phyloP scores from a whole-genome alignment of 352 stramenopile genomes.

The Pythium grandisporangium region DNA sequence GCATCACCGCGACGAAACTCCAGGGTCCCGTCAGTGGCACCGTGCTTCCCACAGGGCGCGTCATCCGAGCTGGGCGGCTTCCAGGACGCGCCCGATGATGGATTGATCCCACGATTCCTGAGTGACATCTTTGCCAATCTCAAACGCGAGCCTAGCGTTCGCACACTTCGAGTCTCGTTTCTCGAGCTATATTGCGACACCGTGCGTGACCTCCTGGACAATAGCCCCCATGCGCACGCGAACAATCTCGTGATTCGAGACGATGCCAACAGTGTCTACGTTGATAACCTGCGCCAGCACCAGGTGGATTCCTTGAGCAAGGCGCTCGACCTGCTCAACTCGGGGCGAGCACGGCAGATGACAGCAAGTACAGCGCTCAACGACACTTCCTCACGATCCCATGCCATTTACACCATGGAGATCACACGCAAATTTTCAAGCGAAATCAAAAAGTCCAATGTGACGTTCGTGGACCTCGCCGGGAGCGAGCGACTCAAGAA shows the following conservation, averaged over 20 bases:
- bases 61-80: conserved; percentile 1
- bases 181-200: conserved; percentile 94
- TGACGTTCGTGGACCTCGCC: conserved; percentile 55
- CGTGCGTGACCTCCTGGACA: conserved; percentile 84
- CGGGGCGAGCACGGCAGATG: conserved; percentile 26
- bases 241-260: conserved; percentile 24
- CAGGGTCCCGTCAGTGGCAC: conserved; percentile 8
- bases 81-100: conserved; percentile 17
- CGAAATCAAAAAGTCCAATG: conserved; percentile 38
- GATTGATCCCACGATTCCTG: conserved; percentile 41
- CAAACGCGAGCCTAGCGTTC: conserved; percentile 24
- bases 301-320: conserved; percentile 23
- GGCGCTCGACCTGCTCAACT: conserved; percentile 33
- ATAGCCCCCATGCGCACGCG: conserved; percentile 10
- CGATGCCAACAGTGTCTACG: conserved; percentile 25
- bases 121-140: conserved; percentile 32
- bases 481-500: conserved; percentile 50
- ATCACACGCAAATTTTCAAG: conserved; percentile 26
- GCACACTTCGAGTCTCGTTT: conserved; percentile 35
- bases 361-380: conserved; percentile 42
- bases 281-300: conserved; percentile 31
- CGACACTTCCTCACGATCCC: conserved; percentile 47
- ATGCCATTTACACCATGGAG: conserved; percentile 53
- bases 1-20: conserved; percentile 9
- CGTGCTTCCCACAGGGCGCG: conserved; percentile 3